Evolutionary conservation across 2,329 filamentous ascomycete species (phyloP).

Genomic region (Fusarium sp.): DNA sequence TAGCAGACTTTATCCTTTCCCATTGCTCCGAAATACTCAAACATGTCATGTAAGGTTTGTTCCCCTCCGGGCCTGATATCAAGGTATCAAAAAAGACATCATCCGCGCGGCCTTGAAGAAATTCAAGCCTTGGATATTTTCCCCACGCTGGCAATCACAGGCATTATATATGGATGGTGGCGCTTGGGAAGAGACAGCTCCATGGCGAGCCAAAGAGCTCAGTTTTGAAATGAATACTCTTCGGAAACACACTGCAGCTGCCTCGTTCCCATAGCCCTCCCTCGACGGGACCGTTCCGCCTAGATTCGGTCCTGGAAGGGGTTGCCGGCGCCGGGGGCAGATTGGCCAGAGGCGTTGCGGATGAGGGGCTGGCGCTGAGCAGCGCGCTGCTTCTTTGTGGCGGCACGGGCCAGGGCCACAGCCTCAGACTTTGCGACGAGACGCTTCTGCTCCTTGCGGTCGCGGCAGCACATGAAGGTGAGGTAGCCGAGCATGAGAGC

Average conservation of each 20-base stretch:
- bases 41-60: slow-evolving; percentile 41
- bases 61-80: slow-evolving; percentile 36
- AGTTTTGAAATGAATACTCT: slow-evolving; percentile 15
- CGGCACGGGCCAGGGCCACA: slow-evolving; percentile 62
- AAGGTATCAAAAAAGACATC: slow-evolving; percentile 46
- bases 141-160: slow-evolving; percentile 14
- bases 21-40: slow-evolving; percentile 44
- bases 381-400: slow-evolving; percentile 58
- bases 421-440: slow-evolving; percentile 62
- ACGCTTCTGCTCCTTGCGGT: slow-evolving; percentile 60
- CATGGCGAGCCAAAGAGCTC: background rate
- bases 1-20: slow-evolving; percentile 44
- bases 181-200: slow-evolving; percentile 1
- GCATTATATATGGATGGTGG: slow-evolving; percentile 25
- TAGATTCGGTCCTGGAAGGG: slow-evolving; percentile 56
- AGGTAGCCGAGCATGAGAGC: slow-evolving; percentile 55
- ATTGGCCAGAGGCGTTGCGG: slow-evolving; percentile 47
- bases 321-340: slow-evolving; percentile 42
- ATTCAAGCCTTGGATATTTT: slow-evolving; percentile 23
- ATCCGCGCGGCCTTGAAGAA: slow-evolving; percentile 27
- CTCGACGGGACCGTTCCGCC: slow-evolving; percentile 39
- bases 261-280: slow-evolving; percentile 24
- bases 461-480: slow-evolving; percentile 65
- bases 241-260: slow-evolving; percentile 40
- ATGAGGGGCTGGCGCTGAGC: slow-evolving; percentile 55